phyloP scores from a whole-genome alignment of 192 early-diverging fungal genomes.

The Piromyces finnis region DNA sequence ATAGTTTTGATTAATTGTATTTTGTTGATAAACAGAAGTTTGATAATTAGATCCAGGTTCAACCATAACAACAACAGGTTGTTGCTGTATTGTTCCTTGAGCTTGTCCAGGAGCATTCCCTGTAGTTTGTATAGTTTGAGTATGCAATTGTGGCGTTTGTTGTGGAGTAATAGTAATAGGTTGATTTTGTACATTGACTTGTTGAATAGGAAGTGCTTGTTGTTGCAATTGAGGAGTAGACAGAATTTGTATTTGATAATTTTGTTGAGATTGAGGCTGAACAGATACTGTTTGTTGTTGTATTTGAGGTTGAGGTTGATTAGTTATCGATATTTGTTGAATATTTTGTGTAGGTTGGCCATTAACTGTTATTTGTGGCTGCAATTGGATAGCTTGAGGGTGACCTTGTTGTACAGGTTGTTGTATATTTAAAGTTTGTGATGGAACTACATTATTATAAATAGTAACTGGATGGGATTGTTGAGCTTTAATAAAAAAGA shows the following conservation, averaged over 20 bases:
- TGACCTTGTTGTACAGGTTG: neutral
- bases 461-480: neutral
- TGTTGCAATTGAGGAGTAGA: neutral
- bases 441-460: neutral
- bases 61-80: neutral
- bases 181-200: neutral
- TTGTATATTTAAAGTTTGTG: neutral
- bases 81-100: neutral
- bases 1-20: neutral
- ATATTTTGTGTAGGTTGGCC: neutral
- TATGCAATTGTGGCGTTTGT: neutral
- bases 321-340: no score
- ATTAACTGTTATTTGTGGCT: neutral
- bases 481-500: no score
- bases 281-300: neutral
- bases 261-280: neutral
- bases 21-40: neutral
- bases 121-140: neutral
- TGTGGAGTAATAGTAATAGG: neutral
- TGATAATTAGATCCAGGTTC: neutral
- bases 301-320: neutral
- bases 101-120: neutral
- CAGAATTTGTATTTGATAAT: neutral
- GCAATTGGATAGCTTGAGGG: neutral
- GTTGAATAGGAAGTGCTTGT: neutral